These are phyloP conservation scores for Epichloe glyceriae DNA, from an alignment of 2,329 filamentous ascomycete species.

Conservation along the genomic window DNA sequence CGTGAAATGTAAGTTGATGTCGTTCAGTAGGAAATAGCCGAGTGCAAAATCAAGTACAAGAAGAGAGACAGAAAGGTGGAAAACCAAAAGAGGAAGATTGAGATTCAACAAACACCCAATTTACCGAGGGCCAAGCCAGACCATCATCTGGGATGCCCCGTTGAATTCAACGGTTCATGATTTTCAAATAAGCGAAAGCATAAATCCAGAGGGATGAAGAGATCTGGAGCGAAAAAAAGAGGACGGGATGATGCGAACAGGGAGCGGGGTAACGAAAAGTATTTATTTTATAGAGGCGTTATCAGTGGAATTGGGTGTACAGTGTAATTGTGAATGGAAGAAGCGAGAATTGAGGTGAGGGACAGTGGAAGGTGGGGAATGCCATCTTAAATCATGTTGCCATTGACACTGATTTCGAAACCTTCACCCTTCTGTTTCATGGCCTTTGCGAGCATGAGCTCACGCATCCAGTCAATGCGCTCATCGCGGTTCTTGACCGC, in stretches of 20 bases:
- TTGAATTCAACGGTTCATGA: too few species aligned
- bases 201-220: too few species aligned
- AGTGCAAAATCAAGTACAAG: not conserved
- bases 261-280: not conserved
- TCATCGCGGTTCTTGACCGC: conserved; percentile 78
- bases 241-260: not conserved
- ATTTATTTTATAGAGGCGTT: not conserved
- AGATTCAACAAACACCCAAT: not conserved
- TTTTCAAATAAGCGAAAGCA: too few species aligned
- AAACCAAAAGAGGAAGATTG: too few species aligned
- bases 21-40: not conserved
- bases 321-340: too few species aligned
- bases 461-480: conserved; percentile 93
- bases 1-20: conserved; percentile 3
- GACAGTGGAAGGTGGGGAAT: not conserved
- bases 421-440: conserved; percentile 73
- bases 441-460: conserved; percentile 83
- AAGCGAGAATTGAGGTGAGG: not conserved
- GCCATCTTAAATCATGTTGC: conserved; percentile 48
- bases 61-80: not conserved
- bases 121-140: not conserved
- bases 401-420: conserved; percentile 72
- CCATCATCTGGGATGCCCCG: not conserved
- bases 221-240: not conserved
- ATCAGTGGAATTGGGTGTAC: too few species aligned